Evolutionary conservation across 2,329 filamentous ascomycete species (phyloP), one percentile per base, ranked within the genome.

Genomic region (Fusarium incarnatum): DNA sequence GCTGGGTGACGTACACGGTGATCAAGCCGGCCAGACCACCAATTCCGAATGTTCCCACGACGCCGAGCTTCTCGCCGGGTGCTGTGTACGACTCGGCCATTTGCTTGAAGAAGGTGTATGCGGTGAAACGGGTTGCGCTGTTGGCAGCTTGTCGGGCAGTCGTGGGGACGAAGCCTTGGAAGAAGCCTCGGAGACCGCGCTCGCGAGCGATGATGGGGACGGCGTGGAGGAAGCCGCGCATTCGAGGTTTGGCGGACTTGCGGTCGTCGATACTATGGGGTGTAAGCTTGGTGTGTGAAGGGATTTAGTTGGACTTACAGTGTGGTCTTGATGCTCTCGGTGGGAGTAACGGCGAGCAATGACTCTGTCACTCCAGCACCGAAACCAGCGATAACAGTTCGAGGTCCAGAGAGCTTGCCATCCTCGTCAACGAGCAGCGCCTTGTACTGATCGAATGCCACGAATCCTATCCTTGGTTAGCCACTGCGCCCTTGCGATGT

Each of bases 261-360:
- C 93, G 92, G 81, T 99, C 96, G 78, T 99, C 96, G 78, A 99
- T 98, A 41, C 92, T 94, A 72, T 6, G n/a, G 7, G 18, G 15
- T 11, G 12, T 70, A 44, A 61, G 68, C 55, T 48, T 32, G 32
- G 22, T 22, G 2, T 20, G 4, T 11, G 13, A 5, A 10, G 15
- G 9, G 10, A 8, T 9, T 22, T 6, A n/a, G 12, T 9, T 20
- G 1, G n/a, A 37, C 70, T 56, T 79, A 92, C 87, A 99, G 84
- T 73, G 97, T 97, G 53, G 96, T 99, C 86, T 99, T 99, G 82
- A 99, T 98, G 76, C 93, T 97, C 83, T 99, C 96, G 63, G 97
- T 98, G 0, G 96, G 96, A 34, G 96, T 99, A 34, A 99, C 96
- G 13, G 96, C 96, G 5, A 99, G 83, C 54, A 98, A 83, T 6